phyloP scores from a whole-genome alignment of 75 land plant genomes.

The Picea sitchensis region DNA sequence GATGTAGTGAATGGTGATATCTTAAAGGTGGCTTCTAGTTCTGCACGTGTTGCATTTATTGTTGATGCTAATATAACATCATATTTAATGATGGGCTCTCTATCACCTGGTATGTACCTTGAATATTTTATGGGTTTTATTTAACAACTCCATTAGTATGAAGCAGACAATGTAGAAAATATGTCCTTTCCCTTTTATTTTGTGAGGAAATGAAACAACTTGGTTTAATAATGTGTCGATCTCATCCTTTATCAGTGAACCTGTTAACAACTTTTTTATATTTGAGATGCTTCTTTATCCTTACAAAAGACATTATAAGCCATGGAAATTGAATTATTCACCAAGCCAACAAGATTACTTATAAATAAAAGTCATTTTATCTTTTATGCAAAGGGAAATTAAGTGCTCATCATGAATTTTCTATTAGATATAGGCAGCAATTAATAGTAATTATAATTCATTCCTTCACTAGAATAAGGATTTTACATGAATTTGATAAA shows the following conservation, averaged over 20 bases:
- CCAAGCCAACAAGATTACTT: too few species aligned
- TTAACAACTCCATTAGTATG: background rate
- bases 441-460: too few species aligned
- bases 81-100: conserved; percentile 99
- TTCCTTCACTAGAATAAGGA: too few species aligned
- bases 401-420: too few species aligned
- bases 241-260: background rate
- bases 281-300: background rate
- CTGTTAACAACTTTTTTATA: background rate
- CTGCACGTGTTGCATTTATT: conserved; percentile 76
- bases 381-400: too few species aligned
- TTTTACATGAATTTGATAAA: too few species aligned
- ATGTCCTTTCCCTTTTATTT: background rate
- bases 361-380: too few species aligned
- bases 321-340: too few species aligned
- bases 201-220: background rate
- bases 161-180: background rate
- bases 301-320: too few species aligned
- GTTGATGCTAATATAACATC: conserved; percentile 99
- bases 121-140: background rate
- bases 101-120: conserved; percentile 82
- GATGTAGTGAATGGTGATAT: conserved; percentile 35
- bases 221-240: background rate
- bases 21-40: conserved; percentile 21
- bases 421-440: too few species aligned